Evolutionary conservation across 805 yeast genomes (phyloP), one percentile per base, ranked within the genome.

Genomic region (Cyberlindnera galapagoensis): DNA sequence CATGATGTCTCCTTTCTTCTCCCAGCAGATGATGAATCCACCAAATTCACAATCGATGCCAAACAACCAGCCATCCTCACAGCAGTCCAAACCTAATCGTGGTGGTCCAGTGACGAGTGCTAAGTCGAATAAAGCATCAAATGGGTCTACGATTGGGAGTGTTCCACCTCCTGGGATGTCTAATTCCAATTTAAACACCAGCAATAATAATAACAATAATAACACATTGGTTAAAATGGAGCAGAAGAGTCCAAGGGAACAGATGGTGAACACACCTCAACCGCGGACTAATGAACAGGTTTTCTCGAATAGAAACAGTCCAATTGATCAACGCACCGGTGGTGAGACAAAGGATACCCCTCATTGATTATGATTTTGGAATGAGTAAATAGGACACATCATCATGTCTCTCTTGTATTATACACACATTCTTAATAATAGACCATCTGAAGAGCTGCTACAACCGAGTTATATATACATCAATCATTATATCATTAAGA

Each of bases 31-130:
- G 41, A 40, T 35, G 35, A 38, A 36, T 32, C 21, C 39, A 4
- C 44, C 46, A 23, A 25, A 31, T 7, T 31, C 41, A 9, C 41
- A 38, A 11, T 28, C 31, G 20, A 44, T 44, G 44, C 46, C 46
- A 11, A 44, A 44, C 24, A 40, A 42, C 26, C 42, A 39, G 17
- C 45, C 45, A 17, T 18, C 8, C 12, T 24, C 12, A 13, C 21
- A 23, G 12, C 22, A 12, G 25, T n/a, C 11, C 21, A 15, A 20
- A 10, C 7, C 24, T 19, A 6, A 35, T 29, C 19, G 29, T 9
- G 36, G 34, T 9, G 23, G 36, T 6, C 43, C 43, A 2, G 41
- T 39, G 26, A 42, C 46, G 2, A 26, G 39, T 7, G 33, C 40
- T n/a, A 31, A 22, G 25, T 15, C 27, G 14, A 18, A 26, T 13